Conservation (phyloP, 306 rosid genomes). For the Lagenaria siceraria region DNA sequence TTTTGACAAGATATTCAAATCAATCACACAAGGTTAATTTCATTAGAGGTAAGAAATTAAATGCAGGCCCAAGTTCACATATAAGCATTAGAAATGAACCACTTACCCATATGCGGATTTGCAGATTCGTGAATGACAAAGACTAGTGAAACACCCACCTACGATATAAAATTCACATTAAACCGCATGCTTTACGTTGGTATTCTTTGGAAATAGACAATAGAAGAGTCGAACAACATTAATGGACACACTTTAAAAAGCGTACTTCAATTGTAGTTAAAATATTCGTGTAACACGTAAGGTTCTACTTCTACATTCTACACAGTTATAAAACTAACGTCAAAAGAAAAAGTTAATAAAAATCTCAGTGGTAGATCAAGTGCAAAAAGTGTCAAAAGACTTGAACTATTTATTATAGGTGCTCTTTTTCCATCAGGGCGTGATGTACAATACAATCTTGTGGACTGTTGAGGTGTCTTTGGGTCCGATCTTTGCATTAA, state of each 20-base stretch:
- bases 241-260: neutral
- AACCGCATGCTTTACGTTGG: neutral
- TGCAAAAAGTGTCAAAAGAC: neutral
- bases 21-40: neutral
- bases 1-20: neutral
- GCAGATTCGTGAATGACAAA: slow-evolving; percentile 98
- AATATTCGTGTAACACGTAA: neutral
- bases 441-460: neutral
- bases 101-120: slow-evolving; percentile 92
- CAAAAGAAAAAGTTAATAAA: neutral
- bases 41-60: neutral
- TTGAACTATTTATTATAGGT: neutral
- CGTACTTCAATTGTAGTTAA: neutral
- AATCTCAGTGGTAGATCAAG: neutral
- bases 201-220: neutral
- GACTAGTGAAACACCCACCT: slow-evolving; percentile 92
- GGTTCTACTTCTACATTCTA: neutral
- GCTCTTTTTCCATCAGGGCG: neutral
- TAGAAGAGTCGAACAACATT: neutral
- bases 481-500: neutral
- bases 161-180: slow-evolving; percentile 18
- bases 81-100: neutral
- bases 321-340: neutral
- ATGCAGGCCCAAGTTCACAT: neutral
- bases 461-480: neutral